These are phyloP conservation scores for Tolypocladium endophyticum DNA, from an alignment of 2,329 filamentous ascomycete species.

Conservation along the genomic window DNA sequence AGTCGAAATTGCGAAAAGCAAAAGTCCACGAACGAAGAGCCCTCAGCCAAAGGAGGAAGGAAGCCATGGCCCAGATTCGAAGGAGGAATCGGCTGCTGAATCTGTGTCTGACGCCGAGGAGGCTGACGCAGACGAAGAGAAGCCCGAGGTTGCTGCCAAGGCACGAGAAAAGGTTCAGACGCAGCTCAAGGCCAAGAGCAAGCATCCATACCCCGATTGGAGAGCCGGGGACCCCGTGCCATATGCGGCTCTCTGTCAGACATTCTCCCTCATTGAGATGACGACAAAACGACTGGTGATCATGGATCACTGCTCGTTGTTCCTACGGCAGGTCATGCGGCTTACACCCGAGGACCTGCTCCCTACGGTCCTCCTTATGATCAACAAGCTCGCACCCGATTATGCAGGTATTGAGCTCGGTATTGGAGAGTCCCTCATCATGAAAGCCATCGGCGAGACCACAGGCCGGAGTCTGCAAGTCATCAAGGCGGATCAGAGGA, in stretches of 20 bases:
- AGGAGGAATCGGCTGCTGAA: slow-evolving; percentile 15
- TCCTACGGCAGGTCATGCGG: slow-evolving; percentile 87
- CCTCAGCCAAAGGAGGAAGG: slow-evolving; percentile 5
- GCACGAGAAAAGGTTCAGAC: slow-evolving; percentile 72
- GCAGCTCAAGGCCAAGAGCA: slow-evolving; percentile 55
- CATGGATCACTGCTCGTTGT: slow-evolving; percentile 76
- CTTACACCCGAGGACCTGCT: slow-evolving; percentile 82
- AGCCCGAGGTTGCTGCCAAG: slow-evolving; percentile 62
- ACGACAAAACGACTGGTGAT: slow-evolving; percentile 88
- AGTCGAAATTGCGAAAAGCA: slow-evolving; percentile 1
- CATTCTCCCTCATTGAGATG: slow-evolving; percentile 89
- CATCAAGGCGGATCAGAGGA: slow-evolving; percentile 92
- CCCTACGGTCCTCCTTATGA: slow-evolving; percentile 86
- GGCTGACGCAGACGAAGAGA: slow-evolving; percentile 46
- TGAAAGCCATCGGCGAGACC: slow-evolving; percentile 95
- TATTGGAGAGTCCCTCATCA: slow-evolving; percentile 96
- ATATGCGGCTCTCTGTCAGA: slow-evolving; percentile 87
- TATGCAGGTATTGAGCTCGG: slow-evolving; percentile 94
- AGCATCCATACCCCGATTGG: slow-evolving; percentile 94
- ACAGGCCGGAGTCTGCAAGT: slow-evolving; percentile 80
- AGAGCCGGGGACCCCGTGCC: slow-evolving; percentile 79
- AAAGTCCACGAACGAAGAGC: neutral
- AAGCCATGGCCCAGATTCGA: neutral
- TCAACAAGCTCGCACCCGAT: slow-evolving; percentile 94
- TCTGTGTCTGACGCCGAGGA: slow-evolving; percentile 32